These are phyloP conservation scores for Elsinoe necatrix DNA, from an alignment of 2,329 filamentous ascomycete genomes.

Conservation along the genomic window DNA sequence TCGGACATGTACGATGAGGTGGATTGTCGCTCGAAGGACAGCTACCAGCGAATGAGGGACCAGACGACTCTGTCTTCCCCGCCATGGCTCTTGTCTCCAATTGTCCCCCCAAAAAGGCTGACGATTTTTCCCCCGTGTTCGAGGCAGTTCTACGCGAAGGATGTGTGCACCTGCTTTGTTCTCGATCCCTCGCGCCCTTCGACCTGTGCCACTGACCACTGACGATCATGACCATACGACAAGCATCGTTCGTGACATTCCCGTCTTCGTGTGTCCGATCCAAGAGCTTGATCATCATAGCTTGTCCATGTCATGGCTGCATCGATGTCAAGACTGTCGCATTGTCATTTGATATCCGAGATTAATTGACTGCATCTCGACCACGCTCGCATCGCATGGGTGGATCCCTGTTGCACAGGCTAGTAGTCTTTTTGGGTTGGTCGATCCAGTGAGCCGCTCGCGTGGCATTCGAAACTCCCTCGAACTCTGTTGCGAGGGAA, in stretches of 20 bases:
- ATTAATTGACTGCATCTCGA: not conserved
- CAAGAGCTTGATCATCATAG: constrained; percentile 4
- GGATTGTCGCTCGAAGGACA: not conserved
- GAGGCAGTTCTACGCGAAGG: constrained; percentile 12
- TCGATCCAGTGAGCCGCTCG: constrained; percentile 10
- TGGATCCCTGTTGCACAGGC: not conserved
- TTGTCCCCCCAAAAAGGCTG: not conserved
- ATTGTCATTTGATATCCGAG: not conserved
- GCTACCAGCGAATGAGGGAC: not conserved
- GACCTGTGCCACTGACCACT: not conserved
- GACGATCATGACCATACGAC: constrained; percentile 8
- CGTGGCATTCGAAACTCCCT: not conserved
- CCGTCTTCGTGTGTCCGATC: constrained; percentile 8
- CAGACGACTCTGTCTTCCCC: not conserved
- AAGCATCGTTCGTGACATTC: constrained; percentile 1
- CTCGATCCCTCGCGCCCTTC: not conserved
- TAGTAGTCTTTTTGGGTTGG: not conserved
- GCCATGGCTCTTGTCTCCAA: not conserved
- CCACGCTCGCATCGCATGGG: constrained; percentile 4
- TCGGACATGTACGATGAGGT: constrained; percentile 1
- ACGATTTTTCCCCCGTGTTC: not conserved
- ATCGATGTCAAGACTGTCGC: not conserved
- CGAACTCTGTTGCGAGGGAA: constrained; percentile 3
- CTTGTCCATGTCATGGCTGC: not conserved
- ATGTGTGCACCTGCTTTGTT: not conserved